Evolutionary conservation across 1,284 basidiomycete genomes (phyloP), one percentile per base, ranked within the genome.

Genomic region (Lentinula novae-zelandiae): DNA sequence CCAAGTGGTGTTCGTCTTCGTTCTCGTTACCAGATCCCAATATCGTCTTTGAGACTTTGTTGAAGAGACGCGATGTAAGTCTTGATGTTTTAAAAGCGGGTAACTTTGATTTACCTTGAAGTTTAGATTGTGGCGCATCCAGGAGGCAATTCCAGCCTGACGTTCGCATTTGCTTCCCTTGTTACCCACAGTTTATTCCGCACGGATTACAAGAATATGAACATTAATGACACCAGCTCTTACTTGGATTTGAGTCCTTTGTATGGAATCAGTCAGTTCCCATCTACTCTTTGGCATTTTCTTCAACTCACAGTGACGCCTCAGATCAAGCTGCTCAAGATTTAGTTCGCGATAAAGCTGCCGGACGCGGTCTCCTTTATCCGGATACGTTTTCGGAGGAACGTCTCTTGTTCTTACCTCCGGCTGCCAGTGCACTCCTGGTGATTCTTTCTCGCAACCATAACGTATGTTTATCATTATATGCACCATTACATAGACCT

Each of bases 211-310:
- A 58, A 66, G 1, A 72, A 80, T 58, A 71, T 69, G 62, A 73
- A 68, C 44, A 79, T 80, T 67, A 87, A 87, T 70, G 73, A 79
- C 46, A 80, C 85, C 3, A 80, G 78, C 38, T 83, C 81, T 3
- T 87, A 86, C 65, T 76, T 87, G 57, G 85, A 87, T 63, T 73
- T 86, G 15, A 79, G 78, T 53, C 74, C 73, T 5, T 64, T 78
- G 1, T 79, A 80, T 65, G 79, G 79, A 7, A 70, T 72, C 57
- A 76, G 75, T 77, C 49, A 56, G 75, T 65, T 3, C 22, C 10
- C 6, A 51, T 34, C 8, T 53, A 38, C 27, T 38, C 34, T 12
- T 38, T 27, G 3, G 8, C 13, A 13, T 10, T 13, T 46, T 31
- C 38, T 15, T 3, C 31, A 6, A n/a, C 20, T 17, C n/a, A 15